phyloP scores from a whole-genome alignment of 768 basidiomycete species.

The Kwoniella bestiolae region DNA sequence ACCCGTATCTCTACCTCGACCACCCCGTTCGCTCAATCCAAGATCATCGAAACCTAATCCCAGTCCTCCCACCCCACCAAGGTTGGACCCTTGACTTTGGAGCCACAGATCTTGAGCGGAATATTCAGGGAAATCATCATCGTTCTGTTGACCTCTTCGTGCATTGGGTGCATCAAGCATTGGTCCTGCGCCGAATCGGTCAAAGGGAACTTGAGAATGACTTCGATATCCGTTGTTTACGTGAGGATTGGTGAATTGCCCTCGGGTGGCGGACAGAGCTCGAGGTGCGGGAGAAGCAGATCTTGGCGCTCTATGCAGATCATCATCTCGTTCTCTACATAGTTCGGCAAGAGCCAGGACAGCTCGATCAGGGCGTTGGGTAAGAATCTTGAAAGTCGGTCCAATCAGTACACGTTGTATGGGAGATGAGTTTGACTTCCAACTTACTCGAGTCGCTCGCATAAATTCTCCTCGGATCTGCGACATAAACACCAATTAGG shows the following conservation, averaged over 20 bases:
- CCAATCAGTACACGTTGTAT: too few relatives aligned
- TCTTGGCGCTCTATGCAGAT: constrained; percentile 57
- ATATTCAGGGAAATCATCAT: constrained; percentile 32
- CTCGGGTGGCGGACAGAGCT: constrained; percentile 40
- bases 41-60: constrained; percentile 40
- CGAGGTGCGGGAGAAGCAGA: constrained; percentile 55
- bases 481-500: constrained; percentile 1
- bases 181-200: constrained; percentile 37
- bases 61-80: constrained; percentile 41
- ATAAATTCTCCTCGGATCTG: constrained; percentile 99
- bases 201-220: constrained; percentile 51
- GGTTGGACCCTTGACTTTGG: constrained; percentile 50
- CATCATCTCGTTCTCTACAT: constrained; percentile 80
- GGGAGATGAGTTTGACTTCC: not conserved
- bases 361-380: constrained; percentile 76
- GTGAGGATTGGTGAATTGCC: constrained; percentile 36
- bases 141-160: constrained; percentile 39
- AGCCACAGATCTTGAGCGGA: constrained; percentile 57
- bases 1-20: constrained; percentile 45
- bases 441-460: constrained; percentile 70
- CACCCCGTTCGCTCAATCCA: constrained; percentile 20
- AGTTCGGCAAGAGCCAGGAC: constrained; percentile 82
- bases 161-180: constrained; percentile 35
- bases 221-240: constrained; percentile 44
- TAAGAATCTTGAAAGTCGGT: constrained; percentile 66